Conservation (phyloP, 2,329 filamentous ascomycete genomes). For the Aspergillus viridinutans region DNA sequence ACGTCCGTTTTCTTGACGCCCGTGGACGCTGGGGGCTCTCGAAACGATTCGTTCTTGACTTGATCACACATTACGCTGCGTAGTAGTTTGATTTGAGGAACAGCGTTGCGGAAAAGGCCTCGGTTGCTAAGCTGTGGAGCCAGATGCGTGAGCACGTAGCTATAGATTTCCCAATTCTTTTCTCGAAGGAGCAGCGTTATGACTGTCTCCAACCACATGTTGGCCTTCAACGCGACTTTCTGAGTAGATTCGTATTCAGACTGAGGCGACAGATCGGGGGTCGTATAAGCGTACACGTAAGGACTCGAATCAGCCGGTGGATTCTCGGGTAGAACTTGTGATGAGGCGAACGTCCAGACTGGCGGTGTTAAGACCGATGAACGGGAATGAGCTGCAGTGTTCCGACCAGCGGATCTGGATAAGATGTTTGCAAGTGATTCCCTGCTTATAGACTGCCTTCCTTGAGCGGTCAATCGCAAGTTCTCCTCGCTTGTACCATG, state of each 20-base stretch:
- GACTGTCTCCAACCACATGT: slow-evolving; percentile 72
- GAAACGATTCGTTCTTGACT: slow-evolving; percentile 70
- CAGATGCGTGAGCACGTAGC: slow-evolving; percentile 80
- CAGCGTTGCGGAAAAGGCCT: slow-evolving; percentile 70
- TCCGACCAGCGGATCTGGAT: slow-evolving; percentile 31
- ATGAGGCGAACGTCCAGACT: slow-evolving; percentile 56
- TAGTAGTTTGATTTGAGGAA: slow-evolving; percentile 70
- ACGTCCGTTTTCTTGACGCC: slow-evolving; percentile 84
- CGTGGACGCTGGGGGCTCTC: slow-evolving; percentile 73
- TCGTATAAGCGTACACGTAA: slow-evolving; percentile 48
- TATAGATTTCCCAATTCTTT: slow-evolving; percentile 87
- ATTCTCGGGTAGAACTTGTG: slow-evolving; percentile 52
- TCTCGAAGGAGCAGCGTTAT: slow-evolving; percentile 69
- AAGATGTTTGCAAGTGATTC: slow-evolving; percentile 25
- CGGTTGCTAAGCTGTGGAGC: slow-evolving; percentile 88
- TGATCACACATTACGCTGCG: slow-evolving; percentile 77
- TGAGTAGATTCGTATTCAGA: slow-evolving; percentile 23
- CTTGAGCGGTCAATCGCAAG: slow-evolving; percentile 19
- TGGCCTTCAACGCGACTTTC: slow-evolving; percentile 54
- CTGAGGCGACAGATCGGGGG: slow-evolving; percentile 30
- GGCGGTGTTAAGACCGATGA: slow-evolving; percentile 39
- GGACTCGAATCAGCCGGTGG: slow-evolving; percentile 47
- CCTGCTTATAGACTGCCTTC: slow-evolving; percentile 26
- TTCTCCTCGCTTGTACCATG: slow-evolving; percentile 36
- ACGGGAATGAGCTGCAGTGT: slow-evolving; percentile 30